These are phyloP conservation scores for Trichoderma sp. DNA, from an alignment of 2,329 filamentous ascomycete genomes.

Conservation along the genomic window DNA sequence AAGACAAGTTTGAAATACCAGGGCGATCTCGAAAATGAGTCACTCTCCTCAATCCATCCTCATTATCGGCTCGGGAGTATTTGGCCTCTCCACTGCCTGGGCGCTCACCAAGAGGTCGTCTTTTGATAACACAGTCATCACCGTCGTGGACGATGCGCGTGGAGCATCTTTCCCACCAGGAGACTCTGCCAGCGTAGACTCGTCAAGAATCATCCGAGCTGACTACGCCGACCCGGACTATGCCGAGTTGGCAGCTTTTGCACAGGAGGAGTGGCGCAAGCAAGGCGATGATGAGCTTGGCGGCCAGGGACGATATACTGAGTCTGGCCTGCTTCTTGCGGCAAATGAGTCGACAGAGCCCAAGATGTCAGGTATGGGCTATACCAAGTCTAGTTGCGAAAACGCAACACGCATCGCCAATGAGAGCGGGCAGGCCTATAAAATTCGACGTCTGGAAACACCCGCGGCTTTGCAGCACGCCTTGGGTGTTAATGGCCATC, in stretches of 20 bases:
- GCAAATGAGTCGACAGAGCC: constrained; percentile 47
- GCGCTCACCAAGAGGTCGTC: constrained; percentile 64
- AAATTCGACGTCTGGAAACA: constrained; percentile 48
- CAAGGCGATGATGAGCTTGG: constrained; percentile 57
- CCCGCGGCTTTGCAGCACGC: constrained; percentile 46
- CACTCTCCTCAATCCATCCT: constrained; percentile 54
- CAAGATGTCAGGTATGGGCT: constrained; percentile 53
- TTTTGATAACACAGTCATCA: constrained; percentile 57
- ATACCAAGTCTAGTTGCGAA: constrained; percentile 60
- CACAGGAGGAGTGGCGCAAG: constrained; percentile 70
- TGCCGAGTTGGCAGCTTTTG: constrained; percentile 68
- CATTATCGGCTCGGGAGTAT: constrained; percentile 69
- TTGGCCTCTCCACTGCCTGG: constrained; percentile 64
- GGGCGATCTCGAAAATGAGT: constrained; percentile 30
- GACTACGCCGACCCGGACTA: constrained; percentile 86
- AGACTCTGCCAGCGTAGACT: constrained; percentile 63
- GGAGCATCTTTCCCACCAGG: constrained; percentile 57
- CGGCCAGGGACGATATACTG: constrained; percentile 66
- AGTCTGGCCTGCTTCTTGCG: constrained; percentile 68
- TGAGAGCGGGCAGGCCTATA: constrained; percentile 41
- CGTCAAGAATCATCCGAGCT: constrained; percentile 63
- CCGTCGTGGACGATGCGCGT: constrained; percentile 58
- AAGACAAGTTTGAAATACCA: neutral
- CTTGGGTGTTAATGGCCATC: constrained; percentile 51
- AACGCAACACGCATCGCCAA: constrained; percentile 58